These are phyloP conservation scores for Tulasnella sp. DNA, from an alignment of 768 basidiomycete genomes.

Conservation along the genomic window DNA sequence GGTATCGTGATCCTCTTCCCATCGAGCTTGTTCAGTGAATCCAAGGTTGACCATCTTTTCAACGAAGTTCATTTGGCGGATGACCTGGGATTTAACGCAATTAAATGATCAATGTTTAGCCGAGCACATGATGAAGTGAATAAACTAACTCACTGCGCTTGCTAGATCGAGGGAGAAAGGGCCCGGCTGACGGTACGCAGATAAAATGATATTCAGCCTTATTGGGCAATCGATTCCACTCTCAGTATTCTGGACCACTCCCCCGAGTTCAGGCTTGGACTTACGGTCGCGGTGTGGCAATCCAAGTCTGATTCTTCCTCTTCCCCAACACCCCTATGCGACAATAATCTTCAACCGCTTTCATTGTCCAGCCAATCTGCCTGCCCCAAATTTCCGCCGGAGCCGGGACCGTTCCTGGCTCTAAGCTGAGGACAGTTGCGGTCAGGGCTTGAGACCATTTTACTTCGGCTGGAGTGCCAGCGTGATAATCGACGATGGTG, in stretches of 20 bases:
- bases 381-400: too few relatives aligned
- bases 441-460: too few relatives aligned
- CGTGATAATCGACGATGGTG: constrained; percentile 1
- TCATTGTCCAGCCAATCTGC: too few relatives aligned
- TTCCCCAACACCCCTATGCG: neutral
- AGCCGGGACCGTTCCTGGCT: too few relatives aligned
- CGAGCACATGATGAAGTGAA: too few relatives aligned
- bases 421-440: neutral
- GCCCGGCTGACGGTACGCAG: too few relatives aligned
- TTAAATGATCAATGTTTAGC: too few relatives aligned
- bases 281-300: constrained; percentile 19
- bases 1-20: constrained; percentile 50
- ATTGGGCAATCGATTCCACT: constrained; percentile 55
- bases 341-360: neutral
- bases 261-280: neutral
- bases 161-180: too few relatives aligned
- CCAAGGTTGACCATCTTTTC: too few relatives aligned
- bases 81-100: too few relatives aligned
- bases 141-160: too few relatives aligned
- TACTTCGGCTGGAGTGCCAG: neutral
- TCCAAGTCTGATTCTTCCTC: neutral
- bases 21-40: too few relatives aligned
- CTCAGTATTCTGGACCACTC: constrained; percentile 36
- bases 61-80: constrained; percentile 46
- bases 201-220: constrained; percentile 67